phyloP scores from a whole-genome alignment of 768 basidiomycete genomes.

The Rhodotorula diobovata region DNA sequence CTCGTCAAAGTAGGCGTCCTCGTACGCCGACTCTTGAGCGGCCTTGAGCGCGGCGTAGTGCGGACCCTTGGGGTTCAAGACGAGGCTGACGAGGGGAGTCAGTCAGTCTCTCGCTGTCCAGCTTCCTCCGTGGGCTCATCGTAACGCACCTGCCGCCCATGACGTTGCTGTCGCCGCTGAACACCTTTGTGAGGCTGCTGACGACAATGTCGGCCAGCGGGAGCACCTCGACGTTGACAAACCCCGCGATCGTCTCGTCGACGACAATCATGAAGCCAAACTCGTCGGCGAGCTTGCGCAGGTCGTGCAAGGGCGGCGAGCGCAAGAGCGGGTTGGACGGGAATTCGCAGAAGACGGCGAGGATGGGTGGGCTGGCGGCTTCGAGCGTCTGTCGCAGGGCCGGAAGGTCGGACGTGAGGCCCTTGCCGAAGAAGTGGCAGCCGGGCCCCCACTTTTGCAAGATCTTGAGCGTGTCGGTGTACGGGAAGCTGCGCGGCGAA shows the following conservation, averaged over 20 bases:
- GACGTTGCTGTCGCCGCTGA: conserved; percentile 88
- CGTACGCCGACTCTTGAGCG: conserved; percentile 59
- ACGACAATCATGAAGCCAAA: conserved; percentile 82
- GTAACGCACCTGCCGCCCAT: conserved; percentile 95
- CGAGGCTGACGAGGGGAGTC: conserved; percentile 58
- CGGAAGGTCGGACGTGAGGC: conserved; percentile 69
- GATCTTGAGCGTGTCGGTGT: conserved; percentile 89
- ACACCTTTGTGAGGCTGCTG: conserved; percentile 87
- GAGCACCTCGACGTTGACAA: conserved; percentile 84
- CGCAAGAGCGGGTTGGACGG: conserved; percentile 91
- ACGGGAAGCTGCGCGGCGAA: conserved; percentile 74
- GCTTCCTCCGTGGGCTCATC: no score
- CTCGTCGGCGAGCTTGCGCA: conserved; percentile 76
- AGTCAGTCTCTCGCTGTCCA: neutral
- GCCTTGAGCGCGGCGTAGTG: conserved; percentile 66
- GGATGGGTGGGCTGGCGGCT: conserved; percentile 56
- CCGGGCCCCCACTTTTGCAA: conserved; percentile 95
- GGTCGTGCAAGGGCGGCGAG: conserved; percentile 68
- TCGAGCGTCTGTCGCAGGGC: conserved; percentile 63
- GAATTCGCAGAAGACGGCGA: conserved; percentile 86
- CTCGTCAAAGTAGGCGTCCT: conserved; percentile 81
- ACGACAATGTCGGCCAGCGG: conserved; percentile 83
- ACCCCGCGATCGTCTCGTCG: conserved; percentile 93
- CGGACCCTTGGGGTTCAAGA: conserved; percentile 72
- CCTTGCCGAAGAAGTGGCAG: conserved; percentile 78